Percentiles rank a stretch among this genome's conserved stretches.
Conservation (phyloP, 768 basidiomycete genomes). For the Suillus brevipes region DNA sequence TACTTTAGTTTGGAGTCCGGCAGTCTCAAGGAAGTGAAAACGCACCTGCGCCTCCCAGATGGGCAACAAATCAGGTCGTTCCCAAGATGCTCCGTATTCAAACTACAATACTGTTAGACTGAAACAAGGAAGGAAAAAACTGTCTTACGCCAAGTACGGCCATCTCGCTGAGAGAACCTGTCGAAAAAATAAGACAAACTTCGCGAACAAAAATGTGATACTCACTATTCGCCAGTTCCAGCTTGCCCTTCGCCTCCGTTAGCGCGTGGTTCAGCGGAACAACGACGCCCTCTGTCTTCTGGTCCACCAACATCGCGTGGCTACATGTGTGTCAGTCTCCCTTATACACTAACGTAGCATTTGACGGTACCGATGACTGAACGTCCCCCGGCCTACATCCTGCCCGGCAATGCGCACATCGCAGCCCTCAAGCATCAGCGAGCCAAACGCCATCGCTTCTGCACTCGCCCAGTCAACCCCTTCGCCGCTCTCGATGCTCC, state of each 20-base stretch:
- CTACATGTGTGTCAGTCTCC: conserved; percentile 27
- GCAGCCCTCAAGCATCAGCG: conserved; percentile 77
- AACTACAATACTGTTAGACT: conserved; percentile 49
- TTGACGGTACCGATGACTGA: conserved; percentile 64
- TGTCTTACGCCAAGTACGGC: conserved; percentile 78
- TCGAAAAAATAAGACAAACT: conserved; percentile 2
- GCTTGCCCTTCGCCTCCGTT: conserved; percentile 52
- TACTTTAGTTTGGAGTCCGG: background rate
- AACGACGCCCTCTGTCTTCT: conserved; percentile 73
- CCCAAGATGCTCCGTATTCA: conserved; percentile 91
- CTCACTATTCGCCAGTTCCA: conserved; percentile 87
- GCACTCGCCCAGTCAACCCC: conserved; percentile 90
- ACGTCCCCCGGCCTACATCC: conserved; percentile 89
- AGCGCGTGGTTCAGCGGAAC: conserved; percentile 81
- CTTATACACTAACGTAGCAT: background rate
- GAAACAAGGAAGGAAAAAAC: background rate
- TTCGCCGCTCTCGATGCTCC: conserved; percentile 63
- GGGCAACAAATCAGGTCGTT: conserved; percentile 73
- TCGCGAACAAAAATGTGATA: conserved; percentile 20
- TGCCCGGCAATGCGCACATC: conserved; percentile 92
- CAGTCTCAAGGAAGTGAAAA: background rate
- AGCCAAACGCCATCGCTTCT: conserved; percentile 90
- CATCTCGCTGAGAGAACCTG: conserved; percentile 87
- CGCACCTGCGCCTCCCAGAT: conserved; percentile 91
- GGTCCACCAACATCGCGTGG: conserved; percentile 92